Base-by-base conservation (phyloP, 2,329 filamentous ascomycete species). In the Karstenula rhodostoma region DNA sequence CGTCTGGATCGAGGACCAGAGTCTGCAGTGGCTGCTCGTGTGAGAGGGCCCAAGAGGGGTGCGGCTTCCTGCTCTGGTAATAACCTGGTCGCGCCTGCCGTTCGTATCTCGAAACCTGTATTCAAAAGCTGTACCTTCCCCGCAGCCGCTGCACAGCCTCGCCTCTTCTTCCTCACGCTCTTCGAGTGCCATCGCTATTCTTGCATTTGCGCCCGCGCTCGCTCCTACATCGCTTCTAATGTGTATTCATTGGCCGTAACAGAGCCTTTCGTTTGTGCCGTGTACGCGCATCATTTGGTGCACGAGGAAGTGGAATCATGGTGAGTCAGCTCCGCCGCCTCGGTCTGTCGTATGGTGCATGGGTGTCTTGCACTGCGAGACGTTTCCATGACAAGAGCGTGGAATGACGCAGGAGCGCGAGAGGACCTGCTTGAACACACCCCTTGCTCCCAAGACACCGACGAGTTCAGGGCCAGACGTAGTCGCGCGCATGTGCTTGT, bases 101-200 rank as follows among this genome's bases (percentile, higher is more conserved):
- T 19, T 15, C 46, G n/a, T 17, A 48, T 32, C 27, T 15, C 15
- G 37, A 40, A 12, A 40, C 13, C 15, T 40, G 35, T 2, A 9
- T 15, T 19, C 17, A 40, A 5, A 22, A 50, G 17, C 27, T 50
- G 47, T 9, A 55, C 23, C 51, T 44, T 32, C 49, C 49, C 49
- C 49, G 49, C 49, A 51, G 49, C 23, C 12, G 47, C 19, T 29
- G 48, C 48, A n/a, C 48, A 50, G n/a, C 48, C 48, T 48, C 46
- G 23, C 23, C 12, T 19, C 25, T 29, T 48, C 46, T 13, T 25
- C 43, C 19, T 25, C 22, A 8, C 44, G 9, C 48, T 27, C 47
- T 35, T 17, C 49, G 32, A 10, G 13, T n/a, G 27, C 19, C 49
- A 27, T 51, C 33, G 49, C 19, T 40, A 10, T 15, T 51, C 49